These are phyloP conservation scores for Soucietia sequanensis DNA, from an alignment of 805 yeast genomes.

Conservation along the genomic window DNA sequence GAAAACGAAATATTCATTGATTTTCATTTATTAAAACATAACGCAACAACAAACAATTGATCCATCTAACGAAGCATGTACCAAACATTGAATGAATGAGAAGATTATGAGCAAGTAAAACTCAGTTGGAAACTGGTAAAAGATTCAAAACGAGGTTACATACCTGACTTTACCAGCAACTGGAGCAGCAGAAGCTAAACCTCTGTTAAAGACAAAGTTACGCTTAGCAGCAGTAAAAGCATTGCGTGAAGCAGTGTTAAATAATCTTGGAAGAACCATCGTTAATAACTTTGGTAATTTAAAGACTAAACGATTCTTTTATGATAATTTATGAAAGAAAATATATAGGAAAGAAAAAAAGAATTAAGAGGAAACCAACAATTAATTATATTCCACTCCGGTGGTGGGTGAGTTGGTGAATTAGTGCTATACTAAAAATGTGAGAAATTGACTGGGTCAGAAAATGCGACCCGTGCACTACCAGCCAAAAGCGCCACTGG, in stretches of 20 bases:
- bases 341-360: conserved; percentile 9
- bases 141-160: conserved; percentile 42
- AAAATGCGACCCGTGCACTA: no score
- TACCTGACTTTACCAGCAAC: conserved; percentile 83
- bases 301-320: conserved; percentile 13
- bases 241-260: conserved; percentile 65
- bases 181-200: conserved; percentile 77
- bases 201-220: conserved; percentile 70
- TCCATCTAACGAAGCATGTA: background rate
- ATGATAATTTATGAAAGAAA: conserved; percentile 2
- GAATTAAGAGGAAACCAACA: conserved; percentile 8
- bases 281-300: conserved; percentile 23
- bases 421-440: no score
- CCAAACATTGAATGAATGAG: no score
- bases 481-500: no score
- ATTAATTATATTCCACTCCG: conserved; percentile 3
- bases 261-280: conserved; percentile 59
- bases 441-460: no score
- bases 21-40: no score
- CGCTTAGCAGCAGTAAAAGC: conserved; percentile 89
- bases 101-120: no score
- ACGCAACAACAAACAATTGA: background rate
- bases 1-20: no score
- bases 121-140: no score
- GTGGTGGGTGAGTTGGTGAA: no score